Evolutionary conservation across 208 protist species (phyloP), one percentile per base, ranked within the genome.

Genomic region (Borovskyia barvae): DNA sequence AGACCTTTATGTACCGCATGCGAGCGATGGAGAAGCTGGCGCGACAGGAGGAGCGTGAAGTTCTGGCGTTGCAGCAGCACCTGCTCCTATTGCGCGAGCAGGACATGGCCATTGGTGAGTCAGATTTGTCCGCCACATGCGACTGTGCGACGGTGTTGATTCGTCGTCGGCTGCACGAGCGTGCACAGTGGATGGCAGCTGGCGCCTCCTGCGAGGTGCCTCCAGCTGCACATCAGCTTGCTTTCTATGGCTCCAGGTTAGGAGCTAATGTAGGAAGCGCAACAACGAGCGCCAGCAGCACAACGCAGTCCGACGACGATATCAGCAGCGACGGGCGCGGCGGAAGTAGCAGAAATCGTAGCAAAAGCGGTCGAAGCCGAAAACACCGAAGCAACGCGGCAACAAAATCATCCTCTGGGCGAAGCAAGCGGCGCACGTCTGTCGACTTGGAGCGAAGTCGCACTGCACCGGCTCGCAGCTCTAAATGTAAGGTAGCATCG

Each of bases 51-150:
- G 82, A 86, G 58, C 70, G 75, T 12, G 57, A 74, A 36, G 45
- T 83, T 8, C 68, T 81, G 46, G 37, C 66, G 9, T 50, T 87
- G 43, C 79, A 85, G 66, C 85, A 89, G 60, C 72, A 78, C 22
- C 80, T 88, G 75, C 46, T 92, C 12, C 52, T 75, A 24, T 37
- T 65, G 14, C 66, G 54, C 2, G 59, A 71, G 39, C 42, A 63
- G 33, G 51, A 48, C 28, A 55, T 28, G 20, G 43, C 64, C 28
- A 32, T 73, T 17, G 72, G 75, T 20, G 42, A 60, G 25, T 80
- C 73, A 15, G 68, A 76, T 33, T 62, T 66, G 1, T 75, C 55
- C 26, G 63, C 75, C 29, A 76, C 75, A 14, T 81, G 75, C 46
- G 75, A 76, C 41, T 53, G 43, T n/a, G 49, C 56, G 14, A 77